phyloP scores from a whole-genome alignment of 352 stramenopile genomes.

The Pythium sukuiense region DNA sequence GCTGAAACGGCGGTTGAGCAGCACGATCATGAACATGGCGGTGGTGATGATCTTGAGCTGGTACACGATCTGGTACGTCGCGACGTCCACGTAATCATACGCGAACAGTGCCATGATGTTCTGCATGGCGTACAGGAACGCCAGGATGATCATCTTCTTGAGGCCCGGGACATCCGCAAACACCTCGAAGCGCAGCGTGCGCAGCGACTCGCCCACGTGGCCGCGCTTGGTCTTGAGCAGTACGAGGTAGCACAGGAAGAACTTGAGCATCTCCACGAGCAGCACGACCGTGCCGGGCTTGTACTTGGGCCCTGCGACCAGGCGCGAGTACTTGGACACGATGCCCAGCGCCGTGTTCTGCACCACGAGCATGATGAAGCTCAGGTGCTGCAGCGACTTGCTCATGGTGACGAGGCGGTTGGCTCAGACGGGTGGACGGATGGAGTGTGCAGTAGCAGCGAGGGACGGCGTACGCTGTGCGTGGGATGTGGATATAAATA shows the following conservation, averaged over 20 bases:
- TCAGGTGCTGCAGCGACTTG: slow-evolving; percentile 73
- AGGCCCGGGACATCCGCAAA: slow-evolving; percentile 76
- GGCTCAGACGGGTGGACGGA: neutral
- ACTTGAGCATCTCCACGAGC: slow-evolving; percentile 84
- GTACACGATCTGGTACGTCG: slow-evolving; percentile 90
- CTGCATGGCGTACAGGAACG: slow-evolving; percentile 84
- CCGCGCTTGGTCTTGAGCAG: slow-evolving; percentile 67
- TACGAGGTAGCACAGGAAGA: slow-evolving; percentile 75
- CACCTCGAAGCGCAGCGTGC: slow-evolving; percentile 70
- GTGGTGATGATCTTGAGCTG: slow-evolving; percentile 92
- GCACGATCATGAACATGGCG: slow-evolving; percentile 87
- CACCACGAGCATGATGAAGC: slow-evolving; percentile 84
- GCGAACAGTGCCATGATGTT: slow-evolving; percentile 87
- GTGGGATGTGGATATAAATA: slow-evolving; percentile 2
- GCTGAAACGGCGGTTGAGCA: slow-evolving; percentile 85
- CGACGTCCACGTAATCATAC: slow-evolving; percentile 89
- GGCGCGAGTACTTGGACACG: slow-evolving; percentile 86
- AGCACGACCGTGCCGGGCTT: slow-evolving; percentile 75
- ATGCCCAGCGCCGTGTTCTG: slow-evolving; percentile 87
- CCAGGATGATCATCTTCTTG: slow-evolving; percentile 85
- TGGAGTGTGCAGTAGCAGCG: neutral
- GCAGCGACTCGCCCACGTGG: slow-evolving; percentile 50
- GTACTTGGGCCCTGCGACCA: slow-evolving; percentile 73
- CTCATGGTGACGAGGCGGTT: slow-evolving; percentile 21
- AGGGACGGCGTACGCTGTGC: neutral